Evolutionary conservation across 108 stramenopile genomes (phyloP).

Genomic region (Nitzschia sp.): DNA sequence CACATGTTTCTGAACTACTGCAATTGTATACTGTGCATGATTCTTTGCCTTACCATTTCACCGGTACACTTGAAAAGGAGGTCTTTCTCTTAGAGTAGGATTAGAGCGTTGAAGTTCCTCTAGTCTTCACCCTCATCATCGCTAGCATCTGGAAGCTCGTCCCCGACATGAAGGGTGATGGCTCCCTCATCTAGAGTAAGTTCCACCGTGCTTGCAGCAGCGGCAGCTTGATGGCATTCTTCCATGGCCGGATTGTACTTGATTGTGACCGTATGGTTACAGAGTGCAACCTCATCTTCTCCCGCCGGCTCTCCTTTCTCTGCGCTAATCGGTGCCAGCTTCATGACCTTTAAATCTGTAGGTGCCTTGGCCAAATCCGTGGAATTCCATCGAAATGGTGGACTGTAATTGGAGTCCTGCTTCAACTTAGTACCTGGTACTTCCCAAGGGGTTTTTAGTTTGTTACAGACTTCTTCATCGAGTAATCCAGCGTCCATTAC

Average conservation of each 20-base stretch:
- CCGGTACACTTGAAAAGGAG: too few relatives aligned
- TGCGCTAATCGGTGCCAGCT: conserved; percentile 20
- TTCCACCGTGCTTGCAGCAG: conserved; percentile 34
- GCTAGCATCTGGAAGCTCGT: conserved; percentile 34
- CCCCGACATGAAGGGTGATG: conserved; percentile 53
- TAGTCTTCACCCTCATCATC: conserved; percentile 49
- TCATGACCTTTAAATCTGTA: conserved; percentile 2
- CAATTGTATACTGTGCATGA: too few relatives aligned
- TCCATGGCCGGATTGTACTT: conserved; percentile 65
- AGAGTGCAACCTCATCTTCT: conserved; percentile 69
- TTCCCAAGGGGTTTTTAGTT: conserved; percentile 53
- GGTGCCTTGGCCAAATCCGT: conserved; percentile 36
- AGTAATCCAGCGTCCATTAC: conserved; percentile 80
- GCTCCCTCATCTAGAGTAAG: conserved; percentile 44
- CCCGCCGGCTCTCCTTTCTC: conserved; percentile 61
- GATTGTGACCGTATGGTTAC: conserved; percentile 62
- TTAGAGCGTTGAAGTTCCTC: conserved; percentile 3
- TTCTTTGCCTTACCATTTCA: too few relatives aligned
- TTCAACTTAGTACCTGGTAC: conserved; percentile 23
- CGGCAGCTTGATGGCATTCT: conserved; percentile 51
- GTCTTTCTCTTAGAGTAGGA: too few relatives aligned
- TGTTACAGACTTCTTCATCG: conserved; percentile 61
- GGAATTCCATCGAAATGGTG: conserved; percentile 52
- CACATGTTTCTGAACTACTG: too few relatives aligned
- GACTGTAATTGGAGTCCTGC: conserved; percentile 26